phyloP scores from a whole-genome alignment of 2,329 filamentous ascomycete genomes.

The Botrytis cinerea region DNA sequence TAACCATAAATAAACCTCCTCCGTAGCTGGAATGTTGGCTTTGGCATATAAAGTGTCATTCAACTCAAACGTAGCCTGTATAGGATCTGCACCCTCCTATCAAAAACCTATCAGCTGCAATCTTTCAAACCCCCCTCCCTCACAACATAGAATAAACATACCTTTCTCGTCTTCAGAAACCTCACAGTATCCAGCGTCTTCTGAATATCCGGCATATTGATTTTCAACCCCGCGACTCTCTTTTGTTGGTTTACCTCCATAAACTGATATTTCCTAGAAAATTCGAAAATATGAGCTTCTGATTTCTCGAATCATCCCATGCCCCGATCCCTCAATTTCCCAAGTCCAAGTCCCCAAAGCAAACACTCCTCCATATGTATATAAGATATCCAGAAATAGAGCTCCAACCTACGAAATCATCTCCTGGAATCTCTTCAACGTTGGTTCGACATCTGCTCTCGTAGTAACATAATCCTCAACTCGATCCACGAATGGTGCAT shows the following conservation, averaged over 20 bases:
- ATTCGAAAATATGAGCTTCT: conserved; percentile 33
- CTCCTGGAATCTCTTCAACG: conserved; percentile 82
- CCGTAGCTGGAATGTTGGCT: conserved; percentile 75
- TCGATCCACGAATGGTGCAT: conserved; percentile 82
- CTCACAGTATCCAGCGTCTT: conserved; percentile 91
- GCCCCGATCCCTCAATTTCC: not conserved
- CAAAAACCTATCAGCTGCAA: conserved; percentile 27
- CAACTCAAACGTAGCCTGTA: conserved; percentile 92
- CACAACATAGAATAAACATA: conserved; percentile 42
- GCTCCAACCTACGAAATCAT: conserved; percentile 76
- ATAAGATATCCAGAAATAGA: not conserved
- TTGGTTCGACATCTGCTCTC: conserved; percentile 76
- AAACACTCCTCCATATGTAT: not conserved
- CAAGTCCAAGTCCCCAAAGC: not conserved
- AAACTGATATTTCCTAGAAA: conserved; percentile 91
- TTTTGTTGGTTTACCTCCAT: conserved; percentile 95
- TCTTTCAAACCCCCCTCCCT: not conserved
- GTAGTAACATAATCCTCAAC: conserved; percentile 85
- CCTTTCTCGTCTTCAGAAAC: conserved; percentile 78
- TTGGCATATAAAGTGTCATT: conserved; percentile 95
- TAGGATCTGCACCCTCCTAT: conserved; percentile 57
- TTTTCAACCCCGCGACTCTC: conserved; percentile 76
- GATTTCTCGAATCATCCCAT: not conserved
- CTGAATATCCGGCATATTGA: conserved; percentile 96
- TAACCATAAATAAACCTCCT: conserved; percentile 97